Evolutionary conservation across 139 green algal species (phyloP).

Genomic region (Closterium sp.): DNA sequence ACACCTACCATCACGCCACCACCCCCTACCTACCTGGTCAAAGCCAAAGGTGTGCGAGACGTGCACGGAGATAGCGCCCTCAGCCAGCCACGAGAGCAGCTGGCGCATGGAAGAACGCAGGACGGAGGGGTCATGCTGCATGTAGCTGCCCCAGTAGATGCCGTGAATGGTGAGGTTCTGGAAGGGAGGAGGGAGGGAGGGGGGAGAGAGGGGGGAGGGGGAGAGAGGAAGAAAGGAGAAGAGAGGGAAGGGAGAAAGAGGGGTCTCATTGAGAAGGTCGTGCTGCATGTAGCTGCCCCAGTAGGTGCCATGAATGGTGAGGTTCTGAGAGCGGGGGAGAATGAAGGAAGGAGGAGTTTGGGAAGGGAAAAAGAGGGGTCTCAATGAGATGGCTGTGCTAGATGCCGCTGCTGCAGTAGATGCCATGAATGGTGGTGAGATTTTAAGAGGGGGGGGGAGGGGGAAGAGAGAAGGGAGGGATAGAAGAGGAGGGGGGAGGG

Average conservation of each 20-base stretch:
- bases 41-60: too few species aligned
- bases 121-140: slow-evolving; percentile 59
- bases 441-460: background rate
- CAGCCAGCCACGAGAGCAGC: slow-evolving; percentile 57
- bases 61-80: slow-evolving; percentile 57
- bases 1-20: too few species aligned
- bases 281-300: slow-evolving; percentile 74
- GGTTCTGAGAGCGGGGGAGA: slow-evolving; percentile 58
- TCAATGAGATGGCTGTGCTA: too few species aligned
- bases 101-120: slow-evolving; percentile 64
- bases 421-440: too few species aligned
- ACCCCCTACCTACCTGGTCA: too few species aligned
- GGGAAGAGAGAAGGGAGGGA: background rate
- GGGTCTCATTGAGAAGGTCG: slow-evolving; percentile 32
- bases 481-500: background rate
- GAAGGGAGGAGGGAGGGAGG: background rate
- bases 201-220: too few species aligned
- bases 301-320: slow-evolving; percentile 76
- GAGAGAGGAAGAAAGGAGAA: too few species aligned
- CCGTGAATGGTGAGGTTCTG: slow-evolving; percentile 78
- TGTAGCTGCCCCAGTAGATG: slow-evolving; percentile 78
- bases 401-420: too few species aligned
- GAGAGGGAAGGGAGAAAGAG: background rate
- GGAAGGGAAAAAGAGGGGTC: too few species aligned
- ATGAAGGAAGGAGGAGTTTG: background rate